A percentile compares a stretch with the other conserved stretches of the same genome.
Conservation (phyloP, 257 asterid genomes). For the Parsonsia alboflavescens region DNA sequence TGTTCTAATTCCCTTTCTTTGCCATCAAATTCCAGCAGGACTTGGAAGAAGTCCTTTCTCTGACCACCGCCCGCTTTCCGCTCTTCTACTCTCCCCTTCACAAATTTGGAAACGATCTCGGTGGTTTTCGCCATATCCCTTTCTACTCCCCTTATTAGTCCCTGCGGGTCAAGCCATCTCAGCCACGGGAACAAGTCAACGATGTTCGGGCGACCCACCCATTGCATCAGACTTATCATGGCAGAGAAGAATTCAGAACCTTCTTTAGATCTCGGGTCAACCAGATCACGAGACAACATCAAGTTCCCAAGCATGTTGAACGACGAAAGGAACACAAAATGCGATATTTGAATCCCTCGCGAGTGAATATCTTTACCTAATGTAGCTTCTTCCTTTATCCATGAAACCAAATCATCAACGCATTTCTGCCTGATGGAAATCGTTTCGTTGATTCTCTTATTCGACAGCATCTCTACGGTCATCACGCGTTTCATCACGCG, state of each 20-base stretch:
- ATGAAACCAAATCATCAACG: constrained; percentile 24
- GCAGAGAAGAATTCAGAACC: constrained; percentile 30
- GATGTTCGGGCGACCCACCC: constrained; percentile 28
- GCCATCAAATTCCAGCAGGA: constrained; percentile 40
- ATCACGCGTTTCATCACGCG: constrained; percentile 29
- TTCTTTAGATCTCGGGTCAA: constrained; percentile 22
- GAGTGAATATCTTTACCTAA: not conserved
- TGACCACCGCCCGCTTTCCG: not conserved
- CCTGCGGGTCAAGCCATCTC: constrained; percentile 30
- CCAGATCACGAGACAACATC: constrained; percentile 29
- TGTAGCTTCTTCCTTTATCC: constrained; percentile 22
- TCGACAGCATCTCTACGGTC: constrained; percentile 27
- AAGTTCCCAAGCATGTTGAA: constrained; percentile 35
- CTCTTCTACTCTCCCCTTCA: constrained; percentile 17
- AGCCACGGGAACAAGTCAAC: constrained; percentile 32
- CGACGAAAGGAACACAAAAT: constrained; percentile 29
- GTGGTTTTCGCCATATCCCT: constrained; percentile 20
- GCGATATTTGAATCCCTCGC: constrained; percentile 18
- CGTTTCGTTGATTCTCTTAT: constrained; percentile 28
- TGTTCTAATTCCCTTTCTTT: constrained; percentile 28
- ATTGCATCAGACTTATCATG: constrained; percentile 30
- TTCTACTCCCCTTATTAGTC: constrained; percentile 14
- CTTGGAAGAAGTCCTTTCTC: constrained; percentile 47
- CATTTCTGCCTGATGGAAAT: constrained; percentile 20
- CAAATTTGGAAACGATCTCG: constrained; percentile 24